These are phyloP conservation scores for Effrenium voratum DNA, from an alignment of 73 alveolate species.

Conservation along the genomic window DNA sequence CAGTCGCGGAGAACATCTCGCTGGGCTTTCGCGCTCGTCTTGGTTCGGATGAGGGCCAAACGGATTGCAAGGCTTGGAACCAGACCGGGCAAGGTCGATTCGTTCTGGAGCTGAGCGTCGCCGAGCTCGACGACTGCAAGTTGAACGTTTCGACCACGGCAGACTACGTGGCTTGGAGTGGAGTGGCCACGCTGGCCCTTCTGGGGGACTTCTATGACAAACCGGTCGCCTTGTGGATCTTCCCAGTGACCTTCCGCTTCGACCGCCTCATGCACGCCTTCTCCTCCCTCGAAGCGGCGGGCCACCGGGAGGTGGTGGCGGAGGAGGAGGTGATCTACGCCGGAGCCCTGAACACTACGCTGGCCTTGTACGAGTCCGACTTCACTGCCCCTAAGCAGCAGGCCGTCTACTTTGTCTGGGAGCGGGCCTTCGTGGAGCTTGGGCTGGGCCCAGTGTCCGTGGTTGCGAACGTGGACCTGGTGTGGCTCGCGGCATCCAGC, in stretches of 20 bases:
- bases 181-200: background rate
- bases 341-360: background rate
- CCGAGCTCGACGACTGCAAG: background rate
- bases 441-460: background rate
- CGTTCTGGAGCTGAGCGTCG: background rate
- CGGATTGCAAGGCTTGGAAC: background rate
- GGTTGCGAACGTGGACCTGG: background rate
- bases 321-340: background rate
- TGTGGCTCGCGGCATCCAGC: slow-evolving; percentile 1
- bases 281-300: slow-evolving; percentile 3
- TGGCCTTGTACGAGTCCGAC: background rate
- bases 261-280: background rate
- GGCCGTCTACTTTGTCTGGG: background rate
- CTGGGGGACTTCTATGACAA: background rate
- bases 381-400: background rate
- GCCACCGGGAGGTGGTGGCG: background rate
- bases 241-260: background rate
- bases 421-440: background rate
- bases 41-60: background rate
- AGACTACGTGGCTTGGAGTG: background rate
- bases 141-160: background rate
- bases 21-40: background rate
- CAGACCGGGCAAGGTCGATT: background rate
- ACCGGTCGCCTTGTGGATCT: background rate
- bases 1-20: background rate